Percentiles rank a stretch among this genome's conserved stretches.
phyloP scores from a whole-genome alignment of 345 rosid species.

The Iberis pinnata region DNA sequence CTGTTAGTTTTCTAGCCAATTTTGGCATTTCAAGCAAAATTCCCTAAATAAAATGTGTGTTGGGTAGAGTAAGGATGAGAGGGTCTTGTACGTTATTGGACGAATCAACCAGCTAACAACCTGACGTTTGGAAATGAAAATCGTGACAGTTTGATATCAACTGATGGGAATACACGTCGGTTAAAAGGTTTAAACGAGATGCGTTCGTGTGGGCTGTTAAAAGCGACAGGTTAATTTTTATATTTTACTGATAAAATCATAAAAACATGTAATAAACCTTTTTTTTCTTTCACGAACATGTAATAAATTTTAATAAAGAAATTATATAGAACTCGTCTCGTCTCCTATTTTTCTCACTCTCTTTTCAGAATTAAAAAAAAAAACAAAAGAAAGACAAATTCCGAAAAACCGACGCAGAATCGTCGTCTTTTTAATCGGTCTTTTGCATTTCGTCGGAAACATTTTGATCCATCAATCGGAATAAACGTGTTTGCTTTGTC shows the following conservation, averaged over 20 bases:
- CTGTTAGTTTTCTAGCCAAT: no score
- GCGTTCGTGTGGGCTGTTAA: no score
- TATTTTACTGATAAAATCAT: no score
- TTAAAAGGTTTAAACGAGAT: conserved; percentile 21
- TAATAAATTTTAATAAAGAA: neutral
- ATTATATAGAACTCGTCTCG: conserved; percentile 14
- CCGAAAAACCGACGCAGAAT: conserved; percentile 19
- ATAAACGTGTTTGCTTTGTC: conserved; percentile 14
- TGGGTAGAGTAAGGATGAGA: no score
- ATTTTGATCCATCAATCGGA: conserved; percentile 10
- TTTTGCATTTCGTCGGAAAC: conserved; percentile 20
- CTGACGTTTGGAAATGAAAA: conserved; percentile 8
- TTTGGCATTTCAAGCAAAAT: no score
- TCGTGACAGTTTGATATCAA: conserved; percentile 17
- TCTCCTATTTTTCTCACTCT: conserved; percentile 27
- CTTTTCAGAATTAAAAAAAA: conserved; percentile 24
- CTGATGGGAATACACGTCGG: conserved; percentile 18
- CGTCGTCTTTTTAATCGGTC: conserved; percentile 17
- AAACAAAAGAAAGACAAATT: neutral
- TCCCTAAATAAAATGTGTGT: no score
- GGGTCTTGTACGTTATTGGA: no score
- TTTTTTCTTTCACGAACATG: no score
- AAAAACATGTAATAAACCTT: no score
- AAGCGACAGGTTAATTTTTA: no score
- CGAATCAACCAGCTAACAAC: no score